These are phyloP conservation scores for Paramecium tetraurelia DNA, from an alignment of 73 alveolate species.

Conservation along the genomic window DNA sequence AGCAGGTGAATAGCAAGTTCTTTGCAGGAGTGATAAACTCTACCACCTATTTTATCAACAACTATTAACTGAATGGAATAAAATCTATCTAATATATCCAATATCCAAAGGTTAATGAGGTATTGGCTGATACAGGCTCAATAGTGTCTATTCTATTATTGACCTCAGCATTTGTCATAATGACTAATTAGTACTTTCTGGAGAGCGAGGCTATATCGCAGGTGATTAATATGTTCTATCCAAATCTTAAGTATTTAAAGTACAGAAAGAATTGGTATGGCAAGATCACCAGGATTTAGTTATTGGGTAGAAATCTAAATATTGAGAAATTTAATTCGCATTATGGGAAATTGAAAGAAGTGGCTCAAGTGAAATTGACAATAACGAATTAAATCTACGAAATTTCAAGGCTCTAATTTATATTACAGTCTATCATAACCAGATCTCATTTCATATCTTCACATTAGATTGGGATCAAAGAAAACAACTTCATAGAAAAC, in stretches of 20 bases:
- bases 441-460: background rate
- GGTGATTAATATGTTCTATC: slow-evolving; percentile 5
- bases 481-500: background rate
- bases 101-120: slow-evolving; percentile 17
- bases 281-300: background rate
- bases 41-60: background rate
- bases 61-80: background rate
- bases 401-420: background rate
- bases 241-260: background rate
- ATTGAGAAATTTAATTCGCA: background rate
- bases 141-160: slow-evolving; percentile 3
- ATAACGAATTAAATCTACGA: slow-evolving; percentile 26
- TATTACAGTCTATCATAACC: background rate
- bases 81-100: background rate
- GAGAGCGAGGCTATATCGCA: background rate
- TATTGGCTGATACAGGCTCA: slow-evolving; percentile 37
- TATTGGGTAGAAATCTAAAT: background rate
- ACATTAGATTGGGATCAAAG: background rate
- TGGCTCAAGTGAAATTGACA: background rate
- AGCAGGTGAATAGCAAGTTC: background rate
- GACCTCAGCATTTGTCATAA: background rate
- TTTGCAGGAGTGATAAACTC: background rate
- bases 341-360: background rate
- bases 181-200: background rate
- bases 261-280: slow-evolving; percentile 4